These are phyloP conservation scores for Fomitopsis serialis DNA, from an alignment of 768 basidiomycete species.

Conservation along the genomic window DNA sequence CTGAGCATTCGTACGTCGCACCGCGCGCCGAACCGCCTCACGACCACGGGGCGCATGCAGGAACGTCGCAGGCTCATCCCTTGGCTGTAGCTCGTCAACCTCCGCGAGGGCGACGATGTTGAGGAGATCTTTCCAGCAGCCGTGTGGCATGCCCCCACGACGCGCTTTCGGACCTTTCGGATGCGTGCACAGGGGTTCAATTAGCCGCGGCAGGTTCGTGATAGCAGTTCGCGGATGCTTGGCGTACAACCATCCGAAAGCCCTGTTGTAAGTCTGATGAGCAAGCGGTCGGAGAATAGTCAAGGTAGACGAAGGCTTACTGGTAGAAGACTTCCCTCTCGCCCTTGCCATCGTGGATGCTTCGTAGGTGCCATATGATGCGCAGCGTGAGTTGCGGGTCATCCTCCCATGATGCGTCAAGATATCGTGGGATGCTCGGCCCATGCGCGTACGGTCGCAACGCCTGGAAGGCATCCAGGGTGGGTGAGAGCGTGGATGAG, in stretches of 20 bases:
- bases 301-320: conserved; percentile 22
- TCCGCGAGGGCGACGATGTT: conserved; percentile 62
- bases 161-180: conserved; percentile 16
- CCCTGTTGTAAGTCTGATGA: conserved; percentile 22
- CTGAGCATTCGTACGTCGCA: no score
- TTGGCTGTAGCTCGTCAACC: conserved; percentile 37
- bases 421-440: conserved; percentile 25
- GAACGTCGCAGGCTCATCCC: conserved; percentile 16
- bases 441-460: conserved; percentile 25
- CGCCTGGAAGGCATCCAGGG: conserved; percentile 53
- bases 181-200: conserved; percentile 44
- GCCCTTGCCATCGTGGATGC: conserved; percentile 66
- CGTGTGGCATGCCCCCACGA: conserved; percentile 40
- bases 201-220: conserved; percentile 47
- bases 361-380: conserved; percentile 63
- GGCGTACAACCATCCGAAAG: conserved; percentile 64
- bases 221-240: conserved; percentile 70
- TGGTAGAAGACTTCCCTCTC: conserved; percentile 57
- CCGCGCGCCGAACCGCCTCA: no score
- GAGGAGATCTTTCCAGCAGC: conserved; percentile 74
- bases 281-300: not conserved
- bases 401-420: conserved; percentile 51
- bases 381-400: conserved; percentile 54
- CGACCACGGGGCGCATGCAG: conserved; percentile 13
- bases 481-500: conserved; percentile 43